Evolutionary conservation across 2,329 filamentous ascomycete species (phyloP).

Genomic region (Colletotrichum magnum): DNA sequence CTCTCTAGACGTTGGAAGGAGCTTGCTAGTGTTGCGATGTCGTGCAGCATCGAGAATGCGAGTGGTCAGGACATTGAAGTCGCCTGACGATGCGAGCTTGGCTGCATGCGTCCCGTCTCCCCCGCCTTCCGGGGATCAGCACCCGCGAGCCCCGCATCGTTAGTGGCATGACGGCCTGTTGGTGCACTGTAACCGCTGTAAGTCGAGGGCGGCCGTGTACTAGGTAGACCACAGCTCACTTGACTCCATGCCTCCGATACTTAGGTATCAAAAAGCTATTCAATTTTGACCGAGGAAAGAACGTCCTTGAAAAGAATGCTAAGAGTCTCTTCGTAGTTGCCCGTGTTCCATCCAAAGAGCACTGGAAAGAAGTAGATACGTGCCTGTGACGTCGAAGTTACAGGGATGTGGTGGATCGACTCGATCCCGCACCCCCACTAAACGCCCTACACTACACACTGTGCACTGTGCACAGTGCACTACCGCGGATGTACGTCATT

Average conservation of each 20-base stretch:
- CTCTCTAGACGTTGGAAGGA: too few species aligned
- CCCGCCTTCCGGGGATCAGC: slow-evolving; percentile 9
- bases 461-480: neutral
- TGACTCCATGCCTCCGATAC: too few species aligned
- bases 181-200: neutral
- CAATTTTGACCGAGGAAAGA: too few species aligned
- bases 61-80: neutral
- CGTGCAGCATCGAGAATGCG: neutral
- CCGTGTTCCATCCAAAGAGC: neutral
- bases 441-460: too few species aligned
- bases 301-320: too few species aligned
- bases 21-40: too few species aligned
- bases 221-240: neutral
- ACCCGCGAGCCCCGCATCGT: neutral
- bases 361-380: neutral
- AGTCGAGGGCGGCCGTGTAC: neutral
- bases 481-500: slow-evolving; percentile 29
- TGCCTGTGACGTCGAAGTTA: slow-evolving; percentile 30
- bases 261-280: too few species aligned
- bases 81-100: neutral
- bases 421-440: neutral
- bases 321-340: neutral
- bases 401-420: slow-evolving; percentile 28
- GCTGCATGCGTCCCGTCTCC: slow-evolving; percentile 16
- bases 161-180: neutral